These are phyloP conservation scores for Talaromyces pinophilus DNA, from an alignment of 2,329 filamentous ascomycete species.

Conservation along the genomic window DNA sequence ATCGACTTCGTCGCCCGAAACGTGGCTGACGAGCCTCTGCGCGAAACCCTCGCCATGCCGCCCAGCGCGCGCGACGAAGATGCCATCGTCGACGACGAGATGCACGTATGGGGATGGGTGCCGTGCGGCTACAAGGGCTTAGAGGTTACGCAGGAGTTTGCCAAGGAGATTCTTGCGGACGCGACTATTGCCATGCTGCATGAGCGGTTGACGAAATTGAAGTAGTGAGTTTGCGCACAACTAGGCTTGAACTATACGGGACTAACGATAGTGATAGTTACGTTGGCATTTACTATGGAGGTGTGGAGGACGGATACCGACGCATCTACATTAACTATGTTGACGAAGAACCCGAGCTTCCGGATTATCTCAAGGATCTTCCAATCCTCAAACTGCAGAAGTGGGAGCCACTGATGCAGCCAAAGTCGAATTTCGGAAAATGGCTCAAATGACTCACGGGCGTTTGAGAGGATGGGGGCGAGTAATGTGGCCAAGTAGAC, in stretches of 20 bases:
- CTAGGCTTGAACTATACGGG: too few species aligned
- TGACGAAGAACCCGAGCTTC: neutral
- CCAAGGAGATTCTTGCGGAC: neutral
- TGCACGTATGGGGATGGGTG: neutral
- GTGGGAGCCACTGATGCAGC: neutral
- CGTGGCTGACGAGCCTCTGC: neutral
- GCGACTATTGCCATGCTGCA: neutral
- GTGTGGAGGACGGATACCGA: neutral
- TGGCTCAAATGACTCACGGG: neutral
- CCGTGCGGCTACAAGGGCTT: neutral
- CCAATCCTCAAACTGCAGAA: neutral
- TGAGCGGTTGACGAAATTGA: neutral
- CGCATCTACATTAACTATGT: neutral
- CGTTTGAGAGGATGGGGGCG: too few species aligned
- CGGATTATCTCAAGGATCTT: neutral
- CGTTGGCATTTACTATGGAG: neutral
- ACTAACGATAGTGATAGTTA: neutral
- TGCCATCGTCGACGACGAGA: neutral
- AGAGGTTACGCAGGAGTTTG: neutral
- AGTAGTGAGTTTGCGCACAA: neutral
- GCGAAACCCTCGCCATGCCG: neutral
- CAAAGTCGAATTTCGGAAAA: neutral
- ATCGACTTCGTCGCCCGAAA: neutral
- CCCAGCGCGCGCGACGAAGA: neutral
- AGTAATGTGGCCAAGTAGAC: too few species aligned